Evolutionary conservation across 2,329 filamentous ascomycete species (phyloP), one percentile per base, ranked within the genome.

Genomic region (Tolypocladium pustulatum): DNA sequence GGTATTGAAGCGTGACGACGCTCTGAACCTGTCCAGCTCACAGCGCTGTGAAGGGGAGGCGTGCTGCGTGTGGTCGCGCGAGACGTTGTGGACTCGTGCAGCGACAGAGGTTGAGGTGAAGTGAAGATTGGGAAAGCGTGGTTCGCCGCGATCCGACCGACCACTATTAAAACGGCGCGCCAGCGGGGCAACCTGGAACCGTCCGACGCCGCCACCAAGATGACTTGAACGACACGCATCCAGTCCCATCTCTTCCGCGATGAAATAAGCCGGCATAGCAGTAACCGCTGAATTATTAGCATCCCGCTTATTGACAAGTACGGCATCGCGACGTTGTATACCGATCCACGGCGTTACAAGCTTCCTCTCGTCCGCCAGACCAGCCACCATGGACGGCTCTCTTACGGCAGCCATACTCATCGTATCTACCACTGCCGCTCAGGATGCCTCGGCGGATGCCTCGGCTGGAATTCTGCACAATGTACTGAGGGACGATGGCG

Each of bases 341-440:
- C 10, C 2, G 6, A 36, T 53, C 4, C 30, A 32, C 32, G 32
- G 30, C 12, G 20, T 7, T 12, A 22, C 30, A n/a, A 36, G 10
- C 30, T 8, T 36, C 30, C 13, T n/a, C 27, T 20, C 46, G 0
- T 34, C 9, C 49, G 20, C 25, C 4, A 15, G 27, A n/a, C 30
- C 49, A 52, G 54, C 40, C 56, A 61, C 51, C 61, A 71, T 72
- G 63, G 68, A 68, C 43, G 59, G 65, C 53, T 66, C 77, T 58
- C 77, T 97, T 15, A 88, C 78, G 69, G 88, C 86, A 38, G 90
- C 88, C 9, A 86, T 99, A 55, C 80, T 99, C 57, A 82, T 97
- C 64, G 81, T 99, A 43, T 97, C 94, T 1, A 95, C 95, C 56
- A 99, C 94, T 7, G 94, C 92, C 7, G 85, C 87, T 10, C 80